These are phyloP conservation scores for Ceratocystis eucalypticola DNA, from an alignment of 2,329 filamentous ascomycete genomes.

Conservation along the genomic window DNA sequence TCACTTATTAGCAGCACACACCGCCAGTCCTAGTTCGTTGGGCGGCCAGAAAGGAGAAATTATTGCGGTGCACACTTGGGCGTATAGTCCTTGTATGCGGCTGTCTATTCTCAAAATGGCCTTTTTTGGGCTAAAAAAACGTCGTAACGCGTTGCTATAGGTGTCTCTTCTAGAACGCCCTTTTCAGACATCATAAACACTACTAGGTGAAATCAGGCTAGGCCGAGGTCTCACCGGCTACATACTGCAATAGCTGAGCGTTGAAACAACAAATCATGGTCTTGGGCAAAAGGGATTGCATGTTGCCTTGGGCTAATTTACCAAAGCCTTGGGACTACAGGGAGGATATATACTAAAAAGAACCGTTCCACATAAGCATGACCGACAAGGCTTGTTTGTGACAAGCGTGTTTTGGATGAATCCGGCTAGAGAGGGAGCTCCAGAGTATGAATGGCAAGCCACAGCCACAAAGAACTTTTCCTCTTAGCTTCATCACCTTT, in stretches of 20 bases:
- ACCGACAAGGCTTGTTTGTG: background rate
- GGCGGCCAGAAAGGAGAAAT: too few species aligned
- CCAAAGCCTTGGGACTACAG: background rate
- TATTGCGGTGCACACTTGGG: background rate
- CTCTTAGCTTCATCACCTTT: too few species aligned
- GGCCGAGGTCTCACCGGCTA: background rate
- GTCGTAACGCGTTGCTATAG: too few species aligned
- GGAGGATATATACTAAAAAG: background rate
- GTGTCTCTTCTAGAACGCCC: background rate
- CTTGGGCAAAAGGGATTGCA: background rate
- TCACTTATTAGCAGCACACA: background rate
- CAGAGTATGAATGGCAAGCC: background rate
- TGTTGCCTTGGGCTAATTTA: background rate
- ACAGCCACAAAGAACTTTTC: background rate
- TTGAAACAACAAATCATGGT: background rate
- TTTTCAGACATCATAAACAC: background rate
- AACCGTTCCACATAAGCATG: background rate
- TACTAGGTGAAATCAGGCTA: background rate
- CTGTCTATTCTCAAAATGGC: too few species aligned
- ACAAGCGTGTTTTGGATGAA: background rate
- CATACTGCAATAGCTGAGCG: background rate
- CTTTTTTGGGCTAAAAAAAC: too few species aligned
- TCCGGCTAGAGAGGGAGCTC: background rate
- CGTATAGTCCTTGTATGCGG: too few species aligned
- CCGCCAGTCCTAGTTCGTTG: background rate